Evolutionary conservation across 768 basidiomycete genomes (phyloP), one percentile per base, ranked within the genome.

Genomic region (Cystofilobasidium capitatum): DNA sequence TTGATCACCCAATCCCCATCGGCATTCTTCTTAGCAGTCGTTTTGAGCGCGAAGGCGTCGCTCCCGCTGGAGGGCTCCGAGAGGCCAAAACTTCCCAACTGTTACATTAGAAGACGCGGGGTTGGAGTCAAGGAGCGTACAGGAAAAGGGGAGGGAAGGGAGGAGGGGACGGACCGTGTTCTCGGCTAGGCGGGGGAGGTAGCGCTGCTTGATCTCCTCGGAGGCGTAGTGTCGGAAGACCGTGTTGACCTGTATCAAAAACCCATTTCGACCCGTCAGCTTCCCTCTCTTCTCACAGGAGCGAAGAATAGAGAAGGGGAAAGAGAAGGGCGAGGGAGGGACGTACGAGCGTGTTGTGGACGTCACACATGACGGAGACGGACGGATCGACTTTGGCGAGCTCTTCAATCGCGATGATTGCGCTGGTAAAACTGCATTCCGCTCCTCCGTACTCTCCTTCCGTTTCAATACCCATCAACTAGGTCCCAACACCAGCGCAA

Each of bases 381-480:
- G 89, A 89, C 0, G 96, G 91, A 76, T 99, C 96, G 42, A 97
- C 81, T 74, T 89, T 92, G 39, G 96, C 94, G 35, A 99, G 86
- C 76, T 99, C 96, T 76, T 99, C 96, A 54, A 99, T 92, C 26
- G 86, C 89, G 72, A 99, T 91, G 72, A 99, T 90, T 24, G 96
- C 93, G 0, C 90, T 86, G 0, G 88, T 96, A 78, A 99, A 99
- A 2, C 90, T 91, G 36, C 84, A 87, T 73, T 88, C 93, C 5
- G 93, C 82, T 40, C 96, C 96, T 4, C 88, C 89, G 67, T 88
- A 83, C 29, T 87, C 89, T 22, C 83, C 82, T 58, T 82, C 83
- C 9, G 91, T 97, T 79, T 98, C 96, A 66, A 99, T 94, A 42
- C 90, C 94, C 96, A 99, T 99, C 57, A 98, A 83, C 91, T 96